These are phyloP conservation scores for Claviceps spartinae DNA, from an alignment of 2,329 filamentous ascomycete genomes.

Conservation along the genomic window DNA sequence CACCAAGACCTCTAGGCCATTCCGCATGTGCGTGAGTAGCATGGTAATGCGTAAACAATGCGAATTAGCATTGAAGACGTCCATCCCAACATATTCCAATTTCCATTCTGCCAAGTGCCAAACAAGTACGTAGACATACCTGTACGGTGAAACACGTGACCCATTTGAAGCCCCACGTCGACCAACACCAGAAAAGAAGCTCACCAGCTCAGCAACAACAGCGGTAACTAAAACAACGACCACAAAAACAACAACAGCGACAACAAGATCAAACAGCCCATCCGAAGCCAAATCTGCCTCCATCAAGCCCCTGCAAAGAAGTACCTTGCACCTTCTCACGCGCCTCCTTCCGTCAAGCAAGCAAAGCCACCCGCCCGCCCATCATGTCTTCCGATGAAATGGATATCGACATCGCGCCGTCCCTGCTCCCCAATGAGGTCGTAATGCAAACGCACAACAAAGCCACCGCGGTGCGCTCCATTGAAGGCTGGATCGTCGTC, in stretches of 20 bases:
- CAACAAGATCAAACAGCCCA: not conserved
- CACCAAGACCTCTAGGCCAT: too few species aligned
- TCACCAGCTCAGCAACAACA: not conserved
- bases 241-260: not conserved
- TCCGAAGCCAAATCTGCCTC: too few species aligned
- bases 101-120: too few species aligned
- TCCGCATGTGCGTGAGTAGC: too few species aligned
- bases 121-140: too few species aligned
- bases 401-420: conserved; percentile 37
- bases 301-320: too few species aligned
- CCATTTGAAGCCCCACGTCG: not conserved
- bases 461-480: conserved; percentile 70
- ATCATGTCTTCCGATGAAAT: conserved; percentile 43
- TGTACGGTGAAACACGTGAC: conserved; percentile 1
- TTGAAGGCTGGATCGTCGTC: conserved; percentile 81
- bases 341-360: too few species aligned
- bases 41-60: too few species aligned
- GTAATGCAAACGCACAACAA: conserved; percentile 61
- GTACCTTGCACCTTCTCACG: not conserved
- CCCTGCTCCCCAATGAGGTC: conserved; percentile 35
- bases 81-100: too few species aligned
- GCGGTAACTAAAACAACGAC: too few species aligned
- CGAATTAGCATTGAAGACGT: too few species aligned
- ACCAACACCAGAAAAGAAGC: not conserved
- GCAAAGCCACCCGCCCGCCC: not conserved